These are phyloP conservation scores for Wickerhamiella lipophila DNA, from an alignment of 805 yeast genomes.

Conservation along the genomic window DNA sequence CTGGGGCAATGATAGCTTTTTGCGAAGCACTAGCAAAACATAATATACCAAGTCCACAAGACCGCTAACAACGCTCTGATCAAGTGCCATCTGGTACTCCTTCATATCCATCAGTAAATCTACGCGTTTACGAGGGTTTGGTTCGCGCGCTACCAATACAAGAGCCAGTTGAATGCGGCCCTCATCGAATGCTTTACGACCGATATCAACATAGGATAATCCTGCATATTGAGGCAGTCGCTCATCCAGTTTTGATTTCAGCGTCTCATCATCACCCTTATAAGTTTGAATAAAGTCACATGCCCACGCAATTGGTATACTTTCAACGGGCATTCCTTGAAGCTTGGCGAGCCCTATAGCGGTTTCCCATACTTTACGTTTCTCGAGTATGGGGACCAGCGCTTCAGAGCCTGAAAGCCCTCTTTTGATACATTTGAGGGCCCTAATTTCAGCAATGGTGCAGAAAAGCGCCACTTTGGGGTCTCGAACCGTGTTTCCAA, in stretches of 20 bases:
- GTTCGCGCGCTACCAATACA: conserved; percentile 55
- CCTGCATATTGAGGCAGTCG: conserved; percentile 34
- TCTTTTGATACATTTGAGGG: conserved; percentile 20
- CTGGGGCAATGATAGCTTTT: conserved; percentile 47
- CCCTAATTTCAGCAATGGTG: conserved; percentile 42
- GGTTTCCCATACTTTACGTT: conserved; percentile 46
- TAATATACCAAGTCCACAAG: conserved; percentile 48
- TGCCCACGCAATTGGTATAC: conserved; percentile 71
- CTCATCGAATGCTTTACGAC: conserved; percentile 60
- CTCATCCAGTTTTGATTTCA: conserved; percentile 39
- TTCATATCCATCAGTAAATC: conserved; percentile 56
- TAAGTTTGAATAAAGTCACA: conserved; percentile 50
- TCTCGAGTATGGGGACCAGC: conserved; percentile 44
- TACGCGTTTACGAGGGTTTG: conserved; percentile 45
- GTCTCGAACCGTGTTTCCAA: conserved; percentile 56
- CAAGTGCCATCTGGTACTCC: conserved; percentile 54
- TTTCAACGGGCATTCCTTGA: conserved; percentile 35
- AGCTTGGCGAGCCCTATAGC: conserved; percentile 50
- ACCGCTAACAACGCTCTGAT: conserved; percentile 49
- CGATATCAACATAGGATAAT: conserved; percentile 47
- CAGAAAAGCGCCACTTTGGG: conserved; percentile 55
- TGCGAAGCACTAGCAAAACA: conserved; percentile 43
- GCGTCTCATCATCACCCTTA: conserved; percentile 41
- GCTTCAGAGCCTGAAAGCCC: conserved; percentile 36
- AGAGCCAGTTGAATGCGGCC: conserved; percentile 64